Evolutionary conservation across 345 rosid species (phyloP), one percentile per base, ranked within the genome.

Genomic region (Ceriops zippeliana): DNA sequence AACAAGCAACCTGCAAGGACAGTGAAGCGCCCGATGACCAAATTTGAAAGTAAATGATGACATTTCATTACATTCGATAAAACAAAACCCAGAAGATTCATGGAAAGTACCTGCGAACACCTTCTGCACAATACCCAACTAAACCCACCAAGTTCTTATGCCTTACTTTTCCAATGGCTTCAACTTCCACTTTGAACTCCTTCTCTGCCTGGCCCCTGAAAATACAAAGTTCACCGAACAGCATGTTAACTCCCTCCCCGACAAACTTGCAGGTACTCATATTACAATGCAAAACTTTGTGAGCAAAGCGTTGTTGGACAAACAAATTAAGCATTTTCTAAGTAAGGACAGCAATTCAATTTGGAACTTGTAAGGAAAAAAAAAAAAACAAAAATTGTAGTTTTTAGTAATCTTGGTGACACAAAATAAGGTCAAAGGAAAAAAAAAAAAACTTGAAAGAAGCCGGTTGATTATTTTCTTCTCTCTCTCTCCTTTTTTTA

Each of bases 111-210:
- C 98, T 91, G 72, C 83, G 89, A 79, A 82, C 77, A 75, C 82
- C 92, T 68, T 91, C 95, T 15, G 88, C 95, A 61, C 98, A 93
- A 75, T 91, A 93, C 3, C 98, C 98, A 75, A 91, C 73, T 13
- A 93, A 82, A 70, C 98, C 91, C 68, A 93, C 98, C 81, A 91
- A 86, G 79, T 93, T 89, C 85, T 93, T 93, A 27, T 93, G 98
- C 79, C 89, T 89, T 61, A 91, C 97, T 87, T 89, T 93, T 32
- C 98, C 98, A 56, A 93, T 93, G 71, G 95, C 95, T 83, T 90
- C 96, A 47, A 92, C 98, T 78, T 92, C 98, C 70, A 90, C 93
- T 79, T 81, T 89, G 83, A 93, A 93, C 83, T 93, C 98, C 86
- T 83, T 91, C 82, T 88, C 98, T 2, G 98, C 98, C 73, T 91